These are phyloP conservation scores for Macadamia tetraphylla DNA, from an alignment of 164 flowering plant genomes.

Conservation along the genomic window DNA sequence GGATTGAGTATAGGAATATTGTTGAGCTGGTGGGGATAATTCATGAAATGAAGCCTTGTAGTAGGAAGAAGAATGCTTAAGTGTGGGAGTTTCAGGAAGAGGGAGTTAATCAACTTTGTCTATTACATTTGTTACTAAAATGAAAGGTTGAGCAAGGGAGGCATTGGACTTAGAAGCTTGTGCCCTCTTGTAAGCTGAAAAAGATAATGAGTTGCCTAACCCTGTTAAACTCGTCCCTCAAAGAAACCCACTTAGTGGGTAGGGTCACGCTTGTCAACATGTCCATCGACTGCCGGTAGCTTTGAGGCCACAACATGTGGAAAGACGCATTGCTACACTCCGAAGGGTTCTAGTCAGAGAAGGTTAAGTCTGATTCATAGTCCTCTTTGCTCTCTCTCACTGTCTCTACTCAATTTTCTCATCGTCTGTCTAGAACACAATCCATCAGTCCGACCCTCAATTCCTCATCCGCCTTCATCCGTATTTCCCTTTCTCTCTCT, in stretches of 20 bases:
- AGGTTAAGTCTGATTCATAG: constrained; percentile 20
- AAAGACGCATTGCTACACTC: background rate
- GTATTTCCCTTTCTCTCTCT: background rate
- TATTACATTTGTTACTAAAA: constrained; percentile 15
- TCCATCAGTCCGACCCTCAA: constrained; percentile 24
- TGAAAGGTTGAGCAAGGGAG: constrained; percentile 26
- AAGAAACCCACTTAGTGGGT: constrained; percentile 26
- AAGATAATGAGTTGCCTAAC: constrained; percentile 22
- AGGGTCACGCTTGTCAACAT: constrained; percentile 41
- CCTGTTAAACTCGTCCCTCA: constrained; percentile 15
- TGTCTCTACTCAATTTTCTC: constrained; percentile 48
- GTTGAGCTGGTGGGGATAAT: constrained; percentile 16
- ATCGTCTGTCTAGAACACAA: constrained; percentile 47
- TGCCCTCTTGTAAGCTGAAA: constrained; percentile 16
- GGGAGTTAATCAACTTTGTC: constrained; percentile 21
- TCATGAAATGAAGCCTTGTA: constrained; percentile 13
- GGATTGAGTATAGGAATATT: constrained; percentile 44
- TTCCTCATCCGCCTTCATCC: constrained; percentile 44
- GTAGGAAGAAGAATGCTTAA: constrained; percentile 7
- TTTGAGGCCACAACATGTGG: constrained; percentile 42
- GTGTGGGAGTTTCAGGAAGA: constrained; percentile 6
- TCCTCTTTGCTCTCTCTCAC: constrained; percentile 22
- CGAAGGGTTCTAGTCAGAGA: constrained; percentile 11
- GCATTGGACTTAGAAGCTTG: constrained; percentile 13
- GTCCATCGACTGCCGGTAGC: constrained; percentile 54